Evolutionary conservation across 2,329 filamentous ascomycete species (phyloP), one percentile per base, ranked within the genome.

Genomic region (Phoma sp.): DNA sequence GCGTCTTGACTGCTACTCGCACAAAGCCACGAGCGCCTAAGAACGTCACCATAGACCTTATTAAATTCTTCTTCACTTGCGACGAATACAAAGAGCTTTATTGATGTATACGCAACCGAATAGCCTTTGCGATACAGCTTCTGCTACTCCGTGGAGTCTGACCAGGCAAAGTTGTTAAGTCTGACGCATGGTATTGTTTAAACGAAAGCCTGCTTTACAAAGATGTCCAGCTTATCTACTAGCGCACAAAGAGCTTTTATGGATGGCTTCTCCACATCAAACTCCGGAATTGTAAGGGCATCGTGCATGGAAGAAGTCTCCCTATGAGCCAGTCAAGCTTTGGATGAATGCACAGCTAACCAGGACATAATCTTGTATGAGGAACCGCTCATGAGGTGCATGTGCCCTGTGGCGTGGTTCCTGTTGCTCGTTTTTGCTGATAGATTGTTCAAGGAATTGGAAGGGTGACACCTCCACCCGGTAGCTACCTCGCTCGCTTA

Each of bases 31-130:
- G 57, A 6, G 53, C 50, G 6, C 47, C 53, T 3, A 12, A 54
- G 10, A n/a, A 2, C 1, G 47, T 60, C 2, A 42, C 53, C 21
- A 18, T 46, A 30, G 57, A 60, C 25, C 10, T 56, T 2, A 48
- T 60, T 2, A 10, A 15, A 2, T 60, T 55, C 15, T n/a, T 58
- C 2, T 60, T 37, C 47, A 10, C 29, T 5, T 53, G 54, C 14
- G 50, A 60, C 25, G 51, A 57, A 15, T 57, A 60, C 29, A 36
- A 39, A 11, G 33, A n/a, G 12, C 0, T 40, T 11, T 51, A 60
- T 26, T 26, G 12, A 15, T 51, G 54, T 7, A 15, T 40, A 42
- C 21, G 42, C 7, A 29, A 54, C 7, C 47, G 57, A 21, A n/a
- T 60, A 9, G 43, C 43, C 5, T 60, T 57, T 15, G 14, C 29